phyloP scores from a whole-genome alignment of 257 asterid species.

The Solanum habrochaites region DNA sequence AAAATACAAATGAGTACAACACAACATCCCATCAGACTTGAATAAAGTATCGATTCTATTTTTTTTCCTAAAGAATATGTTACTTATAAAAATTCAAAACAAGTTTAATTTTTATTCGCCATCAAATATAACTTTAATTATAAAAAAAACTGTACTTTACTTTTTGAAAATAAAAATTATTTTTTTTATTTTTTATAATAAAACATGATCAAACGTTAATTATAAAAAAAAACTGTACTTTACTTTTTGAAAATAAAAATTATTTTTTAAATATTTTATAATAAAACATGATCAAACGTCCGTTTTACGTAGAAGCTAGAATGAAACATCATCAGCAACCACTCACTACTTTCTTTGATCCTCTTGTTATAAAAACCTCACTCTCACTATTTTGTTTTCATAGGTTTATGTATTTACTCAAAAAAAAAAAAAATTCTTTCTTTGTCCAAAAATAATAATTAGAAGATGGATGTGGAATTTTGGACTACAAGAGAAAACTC shows the following conservation, averaged over 20 bases:
- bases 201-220: not conserved
- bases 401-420: not conserved
- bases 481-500: conserved; percentile 69
- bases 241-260: no score
- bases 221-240: no score
- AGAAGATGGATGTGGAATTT: conserved; percentile 49
- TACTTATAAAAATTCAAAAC: not conserved
- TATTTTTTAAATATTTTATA: no score
- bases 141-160: no score
- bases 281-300: not conserved
- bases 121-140: no score
- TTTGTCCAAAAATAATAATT: not conserved
- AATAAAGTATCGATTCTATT: not conserved
- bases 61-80: no score
- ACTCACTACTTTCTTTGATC: not conserved
- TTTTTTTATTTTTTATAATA: no score
- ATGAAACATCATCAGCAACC: conserved; percentile 3
- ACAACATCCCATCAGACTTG: conserved; percentile 11
- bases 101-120: no score
- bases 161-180: no score
- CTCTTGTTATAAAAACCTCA: not conserved
- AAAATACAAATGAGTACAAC: conserved; percentile 12
- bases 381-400: not conserved
- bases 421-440: not conserved
- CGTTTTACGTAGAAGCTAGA: not conserved